Percentiles rank a stretch among this genome's conserved stretches.
These are phyloP conservation scores for Glomus cerebriforme DNA, from an alignment of 192 early-diverging fungal species.

Conservation along the genomic window DNA sequence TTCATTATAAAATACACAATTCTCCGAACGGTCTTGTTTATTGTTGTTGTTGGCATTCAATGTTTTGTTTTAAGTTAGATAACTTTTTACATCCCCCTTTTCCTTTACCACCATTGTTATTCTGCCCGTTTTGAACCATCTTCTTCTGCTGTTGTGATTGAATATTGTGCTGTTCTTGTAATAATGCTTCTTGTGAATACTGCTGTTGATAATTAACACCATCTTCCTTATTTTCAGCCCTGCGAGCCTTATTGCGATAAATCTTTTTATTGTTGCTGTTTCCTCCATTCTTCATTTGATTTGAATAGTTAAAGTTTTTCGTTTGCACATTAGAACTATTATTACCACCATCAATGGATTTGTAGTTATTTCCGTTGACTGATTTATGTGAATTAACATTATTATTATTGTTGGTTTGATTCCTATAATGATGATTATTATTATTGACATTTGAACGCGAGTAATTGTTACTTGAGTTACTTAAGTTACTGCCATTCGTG, in stretches of 20 bases:
- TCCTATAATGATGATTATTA: neutral
- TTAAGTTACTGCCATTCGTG: neutral
- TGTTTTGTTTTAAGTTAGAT: neutral
- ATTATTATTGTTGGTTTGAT: constrained; percentile 4
- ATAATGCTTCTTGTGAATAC: neutral
- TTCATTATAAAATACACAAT: neutral
- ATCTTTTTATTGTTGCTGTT: neutral
- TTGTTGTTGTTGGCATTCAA: neutral
- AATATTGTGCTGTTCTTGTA: neutral
- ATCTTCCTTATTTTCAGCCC: neutral
- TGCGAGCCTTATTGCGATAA: neutral
- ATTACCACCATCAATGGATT: neutral
- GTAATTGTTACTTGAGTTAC: constrained; percentile 6
- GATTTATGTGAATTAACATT: constrained; percentile 2
- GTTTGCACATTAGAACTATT: neutral
- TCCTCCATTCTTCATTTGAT: neutral
- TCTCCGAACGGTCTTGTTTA: neutral
- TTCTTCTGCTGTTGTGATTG: neutral
- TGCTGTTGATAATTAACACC: neutral
- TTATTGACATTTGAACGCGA: neutral
- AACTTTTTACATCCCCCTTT: neutral
- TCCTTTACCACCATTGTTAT: neutral
- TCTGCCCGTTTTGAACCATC: neutral
- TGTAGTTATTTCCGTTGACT: constrained; percentile 14
- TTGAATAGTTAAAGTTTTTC: neutral